Conservation (phyloP, 2,329 filamentous ascomycete species). For the Pseudogymnoascus pannorum region DNA sequence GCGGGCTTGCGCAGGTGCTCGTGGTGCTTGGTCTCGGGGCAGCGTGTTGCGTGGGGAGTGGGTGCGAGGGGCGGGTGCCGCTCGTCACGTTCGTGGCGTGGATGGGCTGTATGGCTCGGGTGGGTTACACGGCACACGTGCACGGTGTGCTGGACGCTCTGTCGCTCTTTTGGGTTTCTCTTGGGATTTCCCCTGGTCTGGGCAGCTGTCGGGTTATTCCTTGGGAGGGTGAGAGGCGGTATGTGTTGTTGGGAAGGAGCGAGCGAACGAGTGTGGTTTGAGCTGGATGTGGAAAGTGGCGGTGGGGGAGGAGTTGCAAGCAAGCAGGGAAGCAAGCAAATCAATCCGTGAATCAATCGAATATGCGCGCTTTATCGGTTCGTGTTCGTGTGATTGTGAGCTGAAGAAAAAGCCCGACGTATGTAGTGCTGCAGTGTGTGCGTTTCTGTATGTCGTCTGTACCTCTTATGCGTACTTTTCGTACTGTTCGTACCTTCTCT, state of each 20-base stretch:
- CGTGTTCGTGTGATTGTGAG: too few relatives aligned
- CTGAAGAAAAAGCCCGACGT: too few relatives aligned
- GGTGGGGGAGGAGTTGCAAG: too few relatives aligned
- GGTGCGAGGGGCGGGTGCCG: not conserved
- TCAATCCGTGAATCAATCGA: too few relatives aligned
- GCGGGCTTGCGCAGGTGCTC: not conserved
- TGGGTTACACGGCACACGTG: not conserved
- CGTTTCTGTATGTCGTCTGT: too few relatives aligned
- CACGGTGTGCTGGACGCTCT: not conserved
- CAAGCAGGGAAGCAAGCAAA: too few relatives aligned
- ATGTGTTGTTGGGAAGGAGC: not conserved
- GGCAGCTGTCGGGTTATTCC: not conserved
- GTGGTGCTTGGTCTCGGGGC: not conserved
- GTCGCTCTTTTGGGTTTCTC: not conserved
- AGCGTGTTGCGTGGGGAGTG: not conserved
- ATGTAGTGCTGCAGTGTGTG: too few relatives aligned
- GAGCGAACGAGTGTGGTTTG: too few relatives aligned
- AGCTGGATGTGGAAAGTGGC: not conserved
- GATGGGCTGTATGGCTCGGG: not conserved
- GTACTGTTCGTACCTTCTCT: too few relatives aligned
- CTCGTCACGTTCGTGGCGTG: not conserved
- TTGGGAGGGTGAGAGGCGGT: too few relatives aligned
- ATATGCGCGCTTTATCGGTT: too few relatives aligned
- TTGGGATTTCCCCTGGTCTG: not conserved
- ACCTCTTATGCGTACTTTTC: too few relatives aligned